Evolutionary conservation across 2,329 filamentous ascomycete genomes (phyloP).

Genomic region (Setomelanomma holmii): DNA sequence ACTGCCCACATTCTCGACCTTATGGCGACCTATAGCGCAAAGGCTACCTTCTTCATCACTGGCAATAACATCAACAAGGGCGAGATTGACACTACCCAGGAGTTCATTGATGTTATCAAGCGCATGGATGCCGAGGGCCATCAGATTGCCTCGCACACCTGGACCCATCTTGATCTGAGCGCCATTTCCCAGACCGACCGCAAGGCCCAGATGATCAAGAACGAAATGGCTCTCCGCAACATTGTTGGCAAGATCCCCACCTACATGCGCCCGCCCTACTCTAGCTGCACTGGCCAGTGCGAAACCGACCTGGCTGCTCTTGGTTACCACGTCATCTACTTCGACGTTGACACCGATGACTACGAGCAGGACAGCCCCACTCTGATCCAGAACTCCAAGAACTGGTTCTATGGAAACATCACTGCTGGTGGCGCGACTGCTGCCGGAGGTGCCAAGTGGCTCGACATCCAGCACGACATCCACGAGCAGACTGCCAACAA

Average conservation of each 20-base stretch:
- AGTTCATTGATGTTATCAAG: constrained; percentile 60
- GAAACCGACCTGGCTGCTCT: constrained; percentile 52
- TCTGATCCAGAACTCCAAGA: constrained; percentile 60
- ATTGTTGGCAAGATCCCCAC: constrained; percentile 64
- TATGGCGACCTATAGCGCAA: constrained; percentile 65
- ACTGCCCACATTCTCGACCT: constrained; percentile 68
- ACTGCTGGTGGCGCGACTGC: constrained; percentile 33
- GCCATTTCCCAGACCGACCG: constrained; percentile 53
- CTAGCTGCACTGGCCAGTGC: constrained; percentile 55
- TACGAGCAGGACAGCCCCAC: constrained; percentile 62
- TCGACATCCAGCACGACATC: constrained; percentile 63
- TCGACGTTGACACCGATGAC: constrained; percentile 68
- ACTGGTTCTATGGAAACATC: constrained; percentile 59
- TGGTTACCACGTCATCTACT: constrained; percentile 67
- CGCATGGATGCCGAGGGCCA: constrained; percentile 64
- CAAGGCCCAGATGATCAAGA: constrained; percentile 59
- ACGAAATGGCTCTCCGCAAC: constrained; percentile 63
- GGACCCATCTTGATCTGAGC: constrained; percentile 60
- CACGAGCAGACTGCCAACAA: constrained; percentile 55
- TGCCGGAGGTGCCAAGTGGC: constrained; percentile 44
- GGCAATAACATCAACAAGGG: constrained; percentile 65
- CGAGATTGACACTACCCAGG: constrained; percentile 59
- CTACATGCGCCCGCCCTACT: constrained; percentile 60
- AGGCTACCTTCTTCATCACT: constrained; percentile 73
- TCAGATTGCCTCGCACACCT: constrained; percentile 67